These are phyloP conservation scores for Solioccasus polychromus DNA, from an alignment of 768 basidiomycete species.

Conservation along the genomic window DNA sequence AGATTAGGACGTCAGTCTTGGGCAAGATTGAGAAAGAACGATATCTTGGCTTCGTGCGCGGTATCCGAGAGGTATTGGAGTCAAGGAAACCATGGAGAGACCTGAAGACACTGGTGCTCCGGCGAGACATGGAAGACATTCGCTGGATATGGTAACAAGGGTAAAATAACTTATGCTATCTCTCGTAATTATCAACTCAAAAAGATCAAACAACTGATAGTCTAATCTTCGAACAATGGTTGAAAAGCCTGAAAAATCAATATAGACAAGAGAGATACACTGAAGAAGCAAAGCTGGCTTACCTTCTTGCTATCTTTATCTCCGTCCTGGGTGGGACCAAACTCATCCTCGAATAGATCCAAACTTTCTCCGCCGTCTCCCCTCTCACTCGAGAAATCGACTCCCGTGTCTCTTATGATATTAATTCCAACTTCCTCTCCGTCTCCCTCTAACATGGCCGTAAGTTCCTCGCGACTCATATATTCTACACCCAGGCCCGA, in stretches of 20 bases:
- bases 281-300: not conserved
- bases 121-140: conserved; percentile 16
- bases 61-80: conserved; percentile 1
- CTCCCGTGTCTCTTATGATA: conserved; percentile 3
- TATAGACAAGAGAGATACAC: not conserved
- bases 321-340: conserved; percentile 31
- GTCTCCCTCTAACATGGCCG: conserved; percentile 38
- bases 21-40: conserved; percentile 13
- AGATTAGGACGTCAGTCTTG: not conserved
- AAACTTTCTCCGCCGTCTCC: conserved; percentile 22
- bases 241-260: conserved; percentile 24
- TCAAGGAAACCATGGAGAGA: conserved; percentile 10
- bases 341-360: conserved; percentile 32
- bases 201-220: too few species aligned
- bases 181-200: too few species aligned
- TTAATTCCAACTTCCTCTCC: conserved; percentile 33
- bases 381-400: not conserved
- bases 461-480: conserved; percentile 63
- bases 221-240: conserved; percentile 33
- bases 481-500: conserved; percentile 67
- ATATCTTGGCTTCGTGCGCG: conserved; percentile 3
- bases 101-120: conserved; percentile 12
- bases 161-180: too few species aligned
- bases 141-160: not conserved
- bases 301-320: conserved; percentile 26